Percentiles rank a stretch among this genome's conserved stretches.
These are phyloP conservation scores for Neofusicoccum sp. DNA, from an alignment of 2,329 filamentous ascomycete genomes.

Conservation along the genomic window DNA sequence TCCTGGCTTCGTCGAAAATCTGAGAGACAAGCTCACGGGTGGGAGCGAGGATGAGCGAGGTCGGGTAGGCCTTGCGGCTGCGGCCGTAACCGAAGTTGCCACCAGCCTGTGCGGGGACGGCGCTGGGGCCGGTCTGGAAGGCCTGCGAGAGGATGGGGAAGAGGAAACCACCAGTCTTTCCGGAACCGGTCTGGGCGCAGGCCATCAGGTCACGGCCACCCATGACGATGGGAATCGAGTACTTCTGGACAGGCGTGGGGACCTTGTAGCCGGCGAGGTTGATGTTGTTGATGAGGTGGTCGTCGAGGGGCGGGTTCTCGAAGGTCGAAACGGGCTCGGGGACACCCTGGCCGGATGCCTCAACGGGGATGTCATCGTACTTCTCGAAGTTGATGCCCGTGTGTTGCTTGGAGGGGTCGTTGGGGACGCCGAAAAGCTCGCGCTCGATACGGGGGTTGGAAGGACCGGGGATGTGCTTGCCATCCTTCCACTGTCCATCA, in stretches of 20 bases:
- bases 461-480: slow-evolving; percentile 92
- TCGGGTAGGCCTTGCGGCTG: slow-evolving; percentile 97
- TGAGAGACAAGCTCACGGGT: slow-evolving; percentile 98
- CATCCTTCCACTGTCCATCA: slow-evolving; percentile 94
- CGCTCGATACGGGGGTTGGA: slow-evolving; percentile 88
- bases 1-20: slow-evolving; percentile 96
- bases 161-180: slow-evolving; percentile 99
- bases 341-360: slow-evolving; percentile 91
- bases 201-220: slow-evolving; percentile 97
- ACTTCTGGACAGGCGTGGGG: slow-evolving; percentile 97
- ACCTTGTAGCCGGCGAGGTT: slow-evolving; percentile 91
- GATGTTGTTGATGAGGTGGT: slow-evolving; percentile 92
- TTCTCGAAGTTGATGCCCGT: slow-evolving; percentile 99
- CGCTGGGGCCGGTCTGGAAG: slow-evolving; percentile 83
- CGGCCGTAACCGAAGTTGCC: slow-evolving; percentile 74
- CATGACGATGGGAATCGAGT: slow-evolving; percentile 99
- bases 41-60: slow-evolving; percentile 90
- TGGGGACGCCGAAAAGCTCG: slow-evolving; percentile 87
- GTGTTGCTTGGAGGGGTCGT: slow-evolving; percentile 93
- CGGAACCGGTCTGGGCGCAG: slow-evolving; percentile 98
- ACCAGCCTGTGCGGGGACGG: slow-evolving; percentile 63
- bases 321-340: slow-evolving; percentile 90
- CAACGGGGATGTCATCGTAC: slow-evolving; percentile 98
- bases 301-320: slow-evolving; percentile 91
- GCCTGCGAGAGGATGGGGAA: slow-evolving; percentile 99